Evolutionary conservation across 495 filamentous ascomycete genomes (phyloP).

Genomic region (Parathielavia appendiculata): DNA sequence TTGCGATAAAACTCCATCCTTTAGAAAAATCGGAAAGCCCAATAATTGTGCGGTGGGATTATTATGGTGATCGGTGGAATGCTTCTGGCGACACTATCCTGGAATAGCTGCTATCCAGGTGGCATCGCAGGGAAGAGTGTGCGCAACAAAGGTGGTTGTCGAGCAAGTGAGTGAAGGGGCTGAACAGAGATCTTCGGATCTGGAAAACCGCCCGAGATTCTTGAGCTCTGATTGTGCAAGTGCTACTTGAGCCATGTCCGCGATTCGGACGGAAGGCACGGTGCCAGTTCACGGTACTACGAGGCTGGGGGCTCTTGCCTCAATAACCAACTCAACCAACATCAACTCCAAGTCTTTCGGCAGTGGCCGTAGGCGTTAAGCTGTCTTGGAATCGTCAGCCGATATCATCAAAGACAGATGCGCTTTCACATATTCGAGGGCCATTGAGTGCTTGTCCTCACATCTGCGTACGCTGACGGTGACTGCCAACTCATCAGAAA

Average conservation of each 20-base stretch:
- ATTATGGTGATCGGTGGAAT: constrained; percentile 2
- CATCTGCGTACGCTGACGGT: too few species aligned
- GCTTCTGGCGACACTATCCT: background rate
- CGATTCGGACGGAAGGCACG: too few species aligned
- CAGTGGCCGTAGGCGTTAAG: too few species aligned
- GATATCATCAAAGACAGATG: too few species aligned
- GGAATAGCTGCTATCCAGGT: background rate
- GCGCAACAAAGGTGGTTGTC: background rate
- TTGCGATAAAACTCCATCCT: constrained; percentile 15
- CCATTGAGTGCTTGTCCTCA: too few species aligned
- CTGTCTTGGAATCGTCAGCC: too few species aligned
- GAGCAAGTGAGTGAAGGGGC: background rate
- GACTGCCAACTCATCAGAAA: too few species aligned
- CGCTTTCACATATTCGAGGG: too few species aligned
- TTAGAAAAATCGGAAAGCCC: constrained; percentile 8
- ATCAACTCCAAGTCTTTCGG: too few species aligned
- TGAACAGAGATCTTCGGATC: background rate
- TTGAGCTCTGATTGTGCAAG: background rate
- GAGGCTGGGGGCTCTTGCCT: too few species aligned
- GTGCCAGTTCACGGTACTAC: too few species aligned
- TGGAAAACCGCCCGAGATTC: background rate
- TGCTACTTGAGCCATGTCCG: background rate
- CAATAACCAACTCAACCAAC: too few species aligned
- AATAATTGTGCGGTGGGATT: constrained; percentile 12
- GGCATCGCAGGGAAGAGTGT: background rate